Base-by-base conservation (phyloP, 495 filamentous ascomycete genomes). In the Aspergillus nanangensis region DNA sequence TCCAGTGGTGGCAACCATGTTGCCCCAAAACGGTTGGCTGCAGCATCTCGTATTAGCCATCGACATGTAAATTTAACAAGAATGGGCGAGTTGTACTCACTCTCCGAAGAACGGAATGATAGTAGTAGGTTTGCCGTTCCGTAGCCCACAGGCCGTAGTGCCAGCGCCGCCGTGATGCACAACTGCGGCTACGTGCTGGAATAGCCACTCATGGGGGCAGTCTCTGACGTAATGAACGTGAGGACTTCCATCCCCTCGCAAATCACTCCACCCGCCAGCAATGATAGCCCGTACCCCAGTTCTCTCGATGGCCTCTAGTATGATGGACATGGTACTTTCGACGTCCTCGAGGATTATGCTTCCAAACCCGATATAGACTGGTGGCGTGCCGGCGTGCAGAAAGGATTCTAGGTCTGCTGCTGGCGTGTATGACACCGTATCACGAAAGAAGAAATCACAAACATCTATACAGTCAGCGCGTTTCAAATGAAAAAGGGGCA, bases 61-160 rank as follows among this genome's bases (percentile, higher is more conserved):
- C n/a, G n/a, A n/a, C n/a, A n/a, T n/a, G n/a, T n/a, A n/a, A n/a
- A n/a, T n/a, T n/a, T n/a, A n/a, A n/a, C n/a, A n/a, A n/a, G n/a
- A n/a, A n/a, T n/a, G n/a, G n/a, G n/a, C n/a, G n/a, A n/a, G n/a
- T n/a, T n/a, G n/a, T n/a, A 18, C 34, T 15, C 14, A 8, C 34
- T 90, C 87, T 3, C 87, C 86, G 58, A 91, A 90, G 64, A 91
- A 91, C 0, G 87, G 87, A 3, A 90, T 79, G 17, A 91, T 69
- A 1, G 88, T 71, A 0, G 87, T 88, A 4, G 87, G 86, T 5
- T 74, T 76, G 3, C 84, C 84, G 1, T 67, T 58, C 1, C 76
- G 68, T 37, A 91, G 80, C 8, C 86, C 86, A 3, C 81, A 80
- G 8, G 87, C 87, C 7, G 83, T 88, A 8, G 87, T 91, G 21